A percentile compares a stretch with the other conserved stretches of the same genome.
phyloP scores from a whole-genome alignment of 2,329 filamentous ascomycete genomes.

The Aspergillus melleus region DNA sequence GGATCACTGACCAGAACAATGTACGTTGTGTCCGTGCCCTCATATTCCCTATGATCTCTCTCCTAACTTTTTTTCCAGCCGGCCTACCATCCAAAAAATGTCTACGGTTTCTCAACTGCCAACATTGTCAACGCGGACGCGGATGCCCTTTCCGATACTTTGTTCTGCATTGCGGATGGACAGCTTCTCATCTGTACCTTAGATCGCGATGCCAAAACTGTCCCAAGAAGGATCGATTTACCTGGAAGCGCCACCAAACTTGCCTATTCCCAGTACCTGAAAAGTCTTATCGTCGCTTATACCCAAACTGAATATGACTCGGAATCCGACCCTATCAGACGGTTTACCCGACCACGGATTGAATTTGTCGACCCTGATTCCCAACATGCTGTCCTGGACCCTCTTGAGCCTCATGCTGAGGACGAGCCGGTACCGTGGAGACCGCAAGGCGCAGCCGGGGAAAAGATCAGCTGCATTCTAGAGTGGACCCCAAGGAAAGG shows the following conservation, averaged over 20 bases:
- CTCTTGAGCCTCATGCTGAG: conserved; percentile 5
- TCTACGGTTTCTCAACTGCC: conserved; percentile 39
- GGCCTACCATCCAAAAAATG: conserved; percentile 36
- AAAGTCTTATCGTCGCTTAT: conserved; percentile 53
- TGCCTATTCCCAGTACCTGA: conserved; percentile 47
- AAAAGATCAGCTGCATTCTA: conserved; percentile 43
- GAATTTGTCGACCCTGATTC: conserved; percentile 42
- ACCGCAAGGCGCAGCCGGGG: conserved; percentile 37
- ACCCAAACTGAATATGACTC: conserved; percentile 28
- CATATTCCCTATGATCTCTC: not conserved
- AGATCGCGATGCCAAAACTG: conserved; percentile 41
- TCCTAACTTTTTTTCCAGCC: conserved; percentile 31
- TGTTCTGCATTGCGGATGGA: conserved; percentile 51
- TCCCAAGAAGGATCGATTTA: conserved; percentile 42
- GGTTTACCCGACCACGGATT: conserved; percentile 35
- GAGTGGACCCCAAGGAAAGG: conserved; percentile 41
- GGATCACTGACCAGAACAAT: conserved; percentile 45
- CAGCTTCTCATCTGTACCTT: conserved; percentile 51
- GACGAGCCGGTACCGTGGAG: conserved; percentile 21
- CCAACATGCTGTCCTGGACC: conserved; percentile 22
- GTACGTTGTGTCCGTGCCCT: conserved; percentile 25
- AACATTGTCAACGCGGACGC: conserved; percentile 23
- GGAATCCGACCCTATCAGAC: conserved; percentile 29
- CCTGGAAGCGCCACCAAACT: conserved; percentile 45
- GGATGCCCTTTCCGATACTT: conserved; percentile 39